Evolutionary conservation across 352 stramenopile genomes (phyloP), one percentile per base, ranked within the genome.

Genomic region (Thalassiosira livingstoniorum): DNA sequence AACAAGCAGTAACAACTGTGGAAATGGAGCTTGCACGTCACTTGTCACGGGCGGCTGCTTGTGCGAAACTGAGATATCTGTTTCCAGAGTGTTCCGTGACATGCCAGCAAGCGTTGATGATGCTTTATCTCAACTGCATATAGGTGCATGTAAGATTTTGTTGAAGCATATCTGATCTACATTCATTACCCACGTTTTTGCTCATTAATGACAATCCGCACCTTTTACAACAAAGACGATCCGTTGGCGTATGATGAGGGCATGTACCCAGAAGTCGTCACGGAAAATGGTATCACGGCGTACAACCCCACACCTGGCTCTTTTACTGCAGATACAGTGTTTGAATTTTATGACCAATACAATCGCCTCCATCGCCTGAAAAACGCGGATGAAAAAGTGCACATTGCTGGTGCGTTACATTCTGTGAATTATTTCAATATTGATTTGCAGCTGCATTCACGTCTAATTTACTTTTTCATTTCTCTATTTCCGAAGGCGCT

Each of bases 321-420:
- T 1, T 83, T 74, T 58, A 72, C 77, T 27, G 64, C 25, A 7
- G 65, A 90, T 1, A 87, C 86, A 43, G 60, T 90, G 15, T 89
- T 92, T 82, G 65, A 87, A 42, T 73, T 92, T 13, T 65, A 39
- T 34, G 83, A 92, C 43, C 31, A 83, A 0, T 71, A 76, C 53
- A 74, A 75, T 23, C 63, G 63, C 34, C 31, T 53, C 21, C 57
- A 81, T 29, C 55, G 69, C 21, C 64, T 84, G 47, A 90, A 83
- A 34, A 93, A 92, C 39, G 74, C 55, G 25, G 67, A 70, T 10
- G 86, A 83, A 31, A 78, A 23, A 29, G 85, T 92, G 29, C 23
- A 47, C 42, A 74, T 92, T 69, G 10, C 61, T 66, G 80, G 83
- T 43, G n/a, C n/a, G n/a, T n/a, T n/a, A n/a, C n/a, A n/a, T n/a